phyloP scores from a whole-genome alignment of 345 rosid genomes.

The Aquilaria sinensis region DNA sequence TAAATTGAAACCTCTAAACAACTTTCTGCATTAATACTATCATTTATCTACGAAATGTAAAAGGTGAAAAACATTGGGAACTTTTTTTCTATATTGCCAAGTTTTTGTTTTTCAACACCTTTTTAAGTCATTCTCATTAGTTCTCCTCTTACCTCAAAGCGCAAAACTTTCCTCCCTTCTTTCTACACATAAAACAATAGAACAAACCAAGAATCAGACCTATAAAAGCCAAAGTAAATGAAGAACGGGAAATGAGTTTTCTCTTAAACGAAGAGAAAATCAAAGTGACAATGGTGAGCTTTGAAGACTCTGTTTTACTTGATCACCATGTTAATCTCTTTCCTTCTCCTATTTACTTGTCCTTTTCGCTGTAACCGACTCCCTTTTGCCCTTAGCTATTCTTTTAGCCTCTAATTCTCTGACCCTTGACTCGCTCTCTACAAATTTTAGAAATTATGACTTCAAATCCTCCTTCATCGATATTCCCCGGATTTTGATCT shows the following conservation, averaged over 20 bases:
- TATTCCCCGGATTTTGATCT: conserved; percentile 65
- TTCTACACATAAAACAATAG: too few relatives aligned
- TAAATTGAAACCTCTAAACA: too few relatives aligned
- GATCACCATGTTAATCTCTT: conserved; percentile 50
- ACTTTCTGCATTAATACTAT: too few relatives aligned
- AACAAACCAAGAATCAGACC: too few relatives aligned
- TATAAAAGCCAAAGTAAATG: too few relatives aligned
- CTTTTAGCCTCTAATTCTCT: conserved; percentile 52
- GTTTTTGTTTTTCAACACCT: background rate
- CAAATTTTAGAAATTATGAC: conserved; percentile 20
- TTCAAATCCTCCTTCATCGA: conserved; percentile 80
- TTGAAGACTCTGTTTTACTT: conserved; percentile 40
- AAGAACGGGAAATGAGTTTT: conserved; percentile 40
- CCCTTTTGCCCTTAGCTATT: conserved; percentile 75
- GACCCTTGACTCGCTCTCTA: conserved; percentile 22
- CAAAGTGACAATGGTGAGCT: conserved; percentile 39
- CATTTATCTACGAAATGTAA: too few relatives aligned
- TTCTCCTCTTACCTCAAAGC: background rate
- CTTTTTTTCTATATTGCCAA: too few relatives aligned
- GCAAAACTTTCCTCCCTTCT: too few relatives aligned
- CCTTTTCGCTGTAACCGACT: conserved; percentile 68
- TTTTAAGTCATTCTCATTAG: background rate
- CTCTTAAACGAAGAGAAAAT: conserved; percentile 49
- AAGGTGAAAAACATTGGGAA: too few relatives aligned
- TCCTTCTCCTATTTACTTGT: conserved; percentile 77